These are phyloP conservation scores for Penicillium sumatraense DNA, from an alignment of 2,329 filamentous ascomycete species.

Conservation along the genomic window DNA sequence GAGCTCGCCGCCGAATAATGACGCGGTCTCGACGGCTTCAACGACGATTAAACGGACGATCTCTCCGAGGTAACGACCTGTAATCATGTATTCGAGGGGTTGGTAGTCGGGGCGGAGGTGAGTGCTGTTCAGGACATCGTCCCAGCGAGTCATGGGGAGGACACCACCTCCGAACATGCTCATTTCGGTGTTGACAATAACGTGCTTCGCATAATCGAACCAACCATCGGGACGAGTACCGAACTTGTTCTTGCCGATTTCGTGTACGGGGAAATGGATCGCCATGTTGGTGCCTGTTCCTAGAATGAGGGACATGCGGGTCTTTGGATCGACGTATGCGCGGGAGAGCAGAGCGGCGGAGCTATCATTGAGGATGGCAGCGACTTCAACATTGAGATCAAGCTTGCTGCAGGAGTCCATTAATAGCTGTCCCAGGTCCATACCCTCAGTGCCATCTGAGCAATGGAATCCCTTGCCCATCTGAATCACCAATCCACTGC, in stretches of 20 bases:
- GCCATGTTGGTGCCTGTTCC: slow-evolving; percentile 69
- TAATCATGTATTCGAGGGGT: slow-evolving; percentile 67
- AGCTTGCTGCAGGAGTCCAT: slow-evolving; percentile 61
- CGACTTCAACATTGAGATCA: slow-evolving; percentile 61
- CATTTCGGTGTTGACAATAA: slow-evolving; percentile 68
- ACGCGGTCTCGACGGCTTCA: slow-evolving; percentile 61
- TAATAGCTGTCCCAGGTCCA: slow-evolving; percentile 64
- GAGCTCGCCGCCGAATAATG: slow-evolving; percentile 61
- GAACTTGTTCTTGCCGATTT: slow-evolving; percentile 61
- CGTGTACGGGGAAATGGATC: slow-evolving; percentile 62
- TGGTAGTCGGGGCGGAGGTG: slow-evolving; percentile 67
- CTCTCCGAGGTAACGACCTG: slow-evolving; percentile 67
- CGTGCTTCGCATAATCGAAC: slow-evolving; percentile 61
- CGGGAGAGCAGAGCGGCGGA: slow-evolving; percentile 65
- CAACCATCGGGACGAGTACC: slow-evolving; percentile 58
- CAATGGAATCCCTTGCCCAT: slow-evolving; percentile 71
- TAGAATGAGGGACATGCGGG: slow-evolving; percentile 66
- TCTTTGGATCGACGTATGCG: slow-evolving; percentile 64
- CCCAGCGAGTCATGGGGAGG: slow-evolving; percentile 64
- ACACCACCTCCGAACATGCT: slow-evolving; percentile 67
- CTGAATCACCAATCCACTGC: slow-evolving; percentile 60
- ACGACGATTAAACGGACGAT: slow-evolving; percentile 65
- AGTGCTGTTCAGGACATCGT: slow-evolving; percentile 61
- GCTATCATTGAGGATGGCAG: slow-evolving; percentile 68
- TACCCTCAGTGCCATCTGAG: slow-evolving; percentile 61